Evolutionary conservation across 1,139 yeast species (phyloP).

Genomic region (Debaryomyces subglobosus): DNA sequence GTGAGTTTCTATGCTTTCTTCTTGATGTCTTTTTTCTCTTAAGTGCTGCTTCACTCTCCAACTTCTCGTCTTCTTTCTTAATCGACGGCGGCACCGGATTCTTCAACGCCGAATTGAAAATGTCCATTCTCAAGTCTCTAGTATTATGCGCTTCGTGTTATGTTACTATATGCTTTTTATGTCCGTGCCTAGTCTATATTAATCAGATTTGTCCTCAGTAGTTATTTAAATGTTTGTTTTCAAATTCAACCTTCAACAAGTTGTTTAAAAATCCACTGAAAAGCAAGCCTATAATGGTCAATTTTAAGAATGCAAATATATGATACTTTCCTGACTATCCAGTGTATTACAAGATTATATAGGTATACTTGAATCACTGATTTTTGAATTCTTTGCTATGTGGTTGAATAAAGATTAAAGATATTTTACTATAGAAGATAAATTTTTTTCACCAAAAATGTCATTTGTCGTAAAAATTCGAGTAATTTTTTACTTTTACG

Average conservation of each 20-base stretch:
- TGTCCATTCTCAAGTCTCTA: slow-evolving; percentile 22
- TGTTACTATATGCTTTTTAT: background rate
- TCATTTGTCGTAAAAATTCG: slow-evolving; percentile 9
- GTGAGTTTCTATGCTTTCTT: slow-evolving; percentile 65
- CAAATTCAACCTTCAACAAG: background rate
- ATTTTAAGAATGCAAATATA: background rate
- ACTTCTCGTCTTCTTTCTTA: slow-evolving; percentile 13
- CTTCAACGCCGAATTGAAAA: slow-evolving; percentile 31
- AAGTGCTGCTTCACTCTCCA: slow-evolving; percentile 7
- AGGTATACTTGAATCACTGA: background rate
- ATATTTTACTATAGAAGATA: slow-evolving; percentile 2
- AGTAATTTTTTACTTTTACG: slow-evolving; percentile 8
- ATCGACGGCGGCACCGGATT: slow-evolving; percentile 28
- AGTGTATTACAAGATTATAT: background rate
- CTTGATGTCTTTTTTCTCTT: slow-evolving; percentile 51
- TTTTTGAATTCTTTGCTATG: background rate
- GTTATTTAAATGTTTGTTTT: background rate
- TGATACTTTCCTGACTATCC: background rate
- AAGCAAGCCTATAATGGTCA: background rate
- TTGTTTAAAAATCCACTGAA: background rate
- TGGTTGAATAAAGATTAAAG: background rate
- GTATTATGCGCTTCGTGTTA: background rate
- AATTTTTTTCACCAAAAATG: slow-evolving; percentile 3
- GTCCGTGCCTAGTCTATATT: too few relatives aligned
- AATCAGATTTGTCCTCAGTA: background rate